Base-by-base conservation (phyloP, 2,329 filamentous ascomycete genomes). In the Rhexocercosporidium sp. region DNA sequence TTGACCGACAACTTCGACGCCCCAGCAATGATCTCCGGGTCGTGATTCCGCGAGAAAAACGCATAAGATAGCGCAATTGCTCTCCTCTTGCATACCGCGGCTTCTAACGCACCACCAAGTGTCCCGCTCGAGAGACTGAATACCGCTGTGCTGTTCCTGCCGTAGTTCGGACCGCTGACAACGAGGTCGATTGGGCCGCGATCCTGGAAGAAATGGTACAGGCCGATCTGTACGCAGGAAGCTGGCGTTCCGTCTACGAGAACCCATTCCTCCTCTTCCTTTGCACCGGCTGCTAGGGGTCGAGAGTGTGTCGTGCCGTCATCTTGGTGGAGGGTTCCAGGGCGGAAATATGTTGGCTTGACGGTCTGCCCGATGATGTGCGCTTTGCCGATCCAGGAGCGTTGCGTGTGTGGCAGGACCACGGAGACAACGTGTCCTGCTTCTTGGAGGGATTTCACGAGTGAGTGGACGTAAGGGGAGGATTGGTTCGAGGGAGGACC, bases 301-400 rank as follows among this genome's bases (percentile, higher is more conserved):
- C 79, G 78, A 59, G 84, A 80, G 77, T 92, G 90, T 53, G 85
- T 88, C 18, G 88, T 90, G 64, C 91, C 91, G 69, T 92, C 88
- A 62, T 89, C 87, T 70, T 87, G 78, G 71, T 86, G 82, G 1
- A 90, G 81, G 2, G 85, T 86, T 14, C 84, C 85, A 0, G 88
- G 88, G 14, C 91, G 91, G 82, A 94, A 97, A 82, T 97, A 97
- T 31, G 88, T 85, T 9, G 94, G 94, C 77, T 90, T 93, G 69
- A 97, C 87, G 11, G 92, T 92, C 78, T 95, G 91, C 65, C 94
- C 94, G 75, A 98, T 94, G 76, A 98, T 92, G 80, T 98, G 96
- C 2, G 96, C 96, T 83, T 99, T 99, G 74, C 94, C 94, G 75
- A 99, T 98, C 96, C 96, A 99, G 65, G 94, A 97, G 70, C 95